Evolutionary conservation across 2,329 filamentous ascomycete species (phyloP).

Genomic region (Ophiostoma sp.): DNA sequence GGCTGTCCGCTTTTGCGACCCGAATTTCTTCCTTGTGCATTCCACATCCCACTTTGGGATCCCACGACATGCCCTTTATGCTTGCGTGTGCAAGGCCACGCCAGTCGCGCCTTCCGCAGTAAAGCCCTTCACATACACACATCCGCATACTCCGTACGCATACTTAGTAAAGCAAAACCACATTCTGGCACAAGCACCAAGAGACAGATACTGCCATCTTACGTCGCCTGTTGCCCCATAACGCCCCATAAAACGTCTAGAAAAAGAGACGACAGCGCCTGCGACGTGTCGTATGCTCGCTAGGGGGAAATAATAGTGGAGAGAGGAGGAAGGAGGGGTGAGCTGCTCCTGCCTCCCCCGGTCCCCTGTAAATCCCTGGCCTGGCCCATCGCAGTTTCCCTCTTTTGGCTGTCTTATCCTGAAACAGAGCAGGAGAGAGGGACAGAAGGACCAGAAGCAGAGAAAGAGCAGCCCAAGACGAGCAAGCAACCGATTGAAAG

Average conservation of each 20-base stretch:
- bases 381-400: constrained; percentile 26
- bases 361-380: constrained; percentile 15
- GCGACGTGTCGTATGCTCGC: constrained; percentile 2
- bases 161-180: not conserved
- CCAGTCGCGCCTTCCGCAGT: not conserved
- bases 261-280: not conserved
- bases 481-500: constrained; percentile 17
- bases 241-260: constrained; percentile 10
- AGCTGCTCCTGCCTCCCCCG: not conserved
- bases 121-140: too few species aligned
- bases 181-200: not conserved
- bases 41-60: constrained; percentile 16
- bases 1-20: not conserved
- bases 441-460: not conserved
- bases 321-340: constrained; percentile 23
- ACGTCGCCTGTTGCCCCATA: constrained; percentile 3
- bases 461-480: constrained; percentile 17
- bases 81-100: constrained; percentile 15
- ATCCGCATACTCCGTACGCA: not conserved
- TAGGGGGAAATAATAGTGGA: constrained; percentile 17
- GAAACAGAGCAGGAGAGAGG: constrained; percentile 28
- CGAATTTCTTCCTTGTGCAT: not conserved
- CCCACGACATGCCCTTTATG: not conserved
- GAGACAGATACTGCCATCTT: not conserved
- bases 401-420: constrained; percentile 27